Evolutionary conservation across 768 basidiomycete genomes (phyloP), one percentile per base, ranked within the genome.

Genomic region (Amanita muscaria): DNA sequence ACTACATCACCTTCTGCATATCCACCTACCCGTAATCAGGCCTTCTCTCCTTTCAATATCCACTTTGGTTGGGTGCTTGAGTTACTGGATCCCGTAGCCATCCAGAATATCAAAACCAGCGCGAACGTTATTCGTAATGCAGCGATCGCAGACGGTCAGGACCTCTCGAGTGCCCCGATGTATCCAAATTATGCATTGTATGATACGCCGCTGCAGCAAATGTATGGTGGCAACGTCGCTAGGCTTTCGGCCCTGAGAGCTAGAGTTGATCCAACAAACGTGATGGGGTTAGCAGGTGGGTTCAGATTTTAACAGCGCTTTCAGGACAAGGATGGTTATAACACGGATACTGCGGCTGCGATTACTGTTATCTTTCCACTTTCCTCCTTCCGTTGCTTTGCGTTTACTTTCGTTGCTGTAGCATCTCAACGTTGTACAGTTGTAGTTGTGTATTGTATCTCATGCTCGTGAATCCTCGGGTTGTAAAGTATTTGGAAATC

Each of bases 251-350:
- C 29, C 19, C 57, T 74, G 15, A 69, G 64, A 53, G 46, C 49
- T 48, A 48, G 36, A 40, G 62, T 71, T 42, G 77, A 79, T 53
- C 76, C 74, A 0, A 38, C 56, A n/a, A 61, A 69, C 47, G 65
- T 77, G 42, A 78, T 79, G 74, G 64, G 63, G 21, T 63, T 74
- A 10, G 63, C 74, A 11, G 75, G 74, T 10, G 76, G 76, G 11
- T 77, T 66, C 59, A 75, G 73, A 59, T 55, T 69, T 29, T 62
- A 50, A 61, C 10, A 16, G 78, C 78, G n/a, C n/a, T n/a, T n/a
- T n/a, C n/a, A n/a, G n/a, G n/a, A n/a, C n/a, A n/a, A n/a, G n/a
- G n/a, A n/a, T n/a, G n/a, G n/a, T n/a, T n/a, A n/a, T n/a, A n/a
- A n/a, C n/a, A n/a, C n/a, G n/a, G n/a, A n/a, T n/a, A n/a, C n/a